phyloP scores from a whole-genome alignment of 2,329 filamentous ascomycete genomes.

The Beauveria caledonica region DNA sequence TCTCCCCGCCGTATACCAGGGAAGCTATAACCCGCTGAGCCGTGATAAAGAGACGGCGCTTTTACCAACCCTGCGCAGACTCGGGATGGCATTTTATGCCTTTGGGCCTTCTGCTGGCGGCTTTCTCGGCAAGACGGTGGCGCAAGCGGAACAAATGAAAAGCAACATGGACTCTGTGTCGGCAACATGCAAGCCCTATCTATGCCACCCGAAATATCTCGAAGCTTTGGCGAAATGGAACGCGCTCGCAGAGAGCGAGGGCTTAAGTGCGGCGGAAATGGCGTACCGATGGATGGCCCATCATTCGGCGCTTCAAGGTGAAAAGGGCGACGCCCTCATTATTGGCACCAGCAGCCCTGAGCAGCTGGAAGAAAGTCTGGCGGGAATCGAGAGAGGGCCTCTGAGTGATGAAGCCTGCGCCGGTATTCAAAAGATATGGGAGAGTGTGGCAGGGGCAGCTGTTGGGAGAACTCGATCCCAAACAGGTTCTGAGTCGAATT shows the following conservation, averaged over 20 bases:
- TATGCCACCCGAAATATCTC: slow-evolving; percentile 9
- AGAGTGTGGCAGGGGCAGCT: neutral
- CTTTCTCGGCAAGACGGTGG: slow-evolving; percentile 14
- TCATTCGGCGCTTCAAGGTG: slow-evolving; percentile 5
- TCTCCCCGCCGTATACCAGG: slow-evolving; percentile 12
- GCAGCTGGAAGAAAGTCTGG: slow-evolving; percentile 2
- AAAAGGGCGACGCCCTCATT: neutral
- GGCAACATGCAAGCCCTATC: slow-evolving; percentile 13
- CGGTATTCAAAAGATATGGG: slow-evolving; percentile 12
- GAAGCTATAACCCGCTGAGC: slow-evolving; percentile 13
- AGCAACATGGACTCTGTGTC: neutral
- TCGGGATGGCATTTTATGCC: slow-evolving; percentile 15
- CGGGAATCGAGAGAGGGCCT: slow-evolving; percentile 7
- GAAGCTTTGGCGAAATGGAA: slow-evolving; percentile 12
- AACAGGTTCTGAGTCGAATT: no score
- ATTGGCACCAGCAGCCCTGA: slow-evolving; percentile 1
- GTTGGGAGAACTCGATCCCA: no score
- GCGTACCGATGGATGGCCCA: slow-evolving; percentile 5
- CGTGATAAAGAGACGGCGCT: slow-evolving; percentile 13
- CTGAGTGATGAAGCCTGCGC: slow-evolving; percentile 11
- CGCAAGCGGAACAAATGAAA: slow-evolving; percentile 10
- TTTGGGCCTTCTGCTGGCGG: slow-evolving; percentile 14
- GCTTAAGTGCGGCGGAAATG: slow-evolving; percentile 11
- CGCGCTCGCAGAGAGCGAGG: slow-evolving; percentile 10
- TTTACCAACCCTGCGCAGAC: slow-evolving; percentile 10